A percentile compares a stretch with the other conserved stretches of the same genome.
Evolutionary conservation across 768 basidiomycete species (phyloP).

Genomic region (Dacryopinax primogenitus): DNA sequence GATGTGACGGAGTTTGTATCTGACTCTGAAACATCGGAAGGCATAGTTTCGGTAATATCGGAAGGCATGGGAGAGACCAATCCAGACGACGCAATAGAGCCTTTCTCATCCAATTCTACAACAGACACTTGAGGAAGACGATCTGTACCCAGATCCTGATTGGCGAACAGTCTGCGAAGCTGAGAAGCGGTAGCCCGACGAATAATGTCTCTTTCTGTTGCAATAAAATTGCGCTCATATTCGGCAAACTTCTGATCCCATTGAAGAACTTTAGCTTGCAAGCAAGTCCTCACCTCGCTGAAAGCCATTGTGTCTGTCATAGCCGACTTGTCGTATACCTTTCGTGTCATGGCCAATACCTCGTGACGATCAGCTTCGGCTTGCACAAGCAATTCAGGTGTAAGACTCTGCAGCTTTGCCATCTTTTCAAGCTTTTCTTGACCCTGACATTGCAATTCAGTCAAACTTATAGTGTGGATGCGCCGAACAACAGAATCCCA

Average conservation of each 20-base stretch:
- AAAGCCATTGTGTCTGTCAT: conserved; percentile 78
- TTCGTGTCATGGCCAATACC: conserved; percentile 57
- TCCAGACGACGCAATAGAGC: not conserved
- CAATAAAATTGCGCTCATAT: conserved; percentile 30
- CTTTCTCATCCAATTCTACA: conserved; percentile 8
- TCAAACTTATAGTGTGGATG: conserved; percentile 19
- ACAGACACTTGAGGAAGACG: conserved; percentile 2
- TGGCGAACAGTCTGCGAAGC: conserved; percentile 40
- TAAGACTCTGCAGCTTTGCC: conserved; percentile 45
- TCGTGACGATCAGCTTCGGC: conserved; percentile 57
- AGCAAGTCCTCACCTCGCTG: conserved; percentile 69
- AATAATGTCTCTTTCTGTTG: conserved; percentile 19
- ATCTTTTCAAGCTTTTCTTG: conserved; percentile 50
- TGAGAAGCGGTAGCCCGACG: conserved; percentile 24
- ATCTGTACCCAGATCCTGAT: conserved; percentile 13
- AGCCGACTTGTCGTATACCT: conserved; percentile 64
- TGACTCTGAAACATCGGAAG: not conserved
- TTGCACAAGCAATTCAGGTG: conserved; percentile 52
- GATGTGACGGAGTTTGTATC: not conserved
- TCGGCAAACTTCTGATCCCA: conserved; percentile 91
- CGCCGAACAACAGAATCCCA: conserved; percentile 34
- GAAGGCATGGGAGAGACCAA: not conserved
- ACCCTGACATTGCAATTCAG: conserved; percentile 27
- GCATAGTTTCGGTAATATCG: not conserved
- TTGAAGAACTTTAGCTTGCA: conserved; percentile 90